phyloP scores from a whole-genome alignment of 495 filamentous ascomycete genomes.

The Podospora bellae-mahoneyi region DNA sequence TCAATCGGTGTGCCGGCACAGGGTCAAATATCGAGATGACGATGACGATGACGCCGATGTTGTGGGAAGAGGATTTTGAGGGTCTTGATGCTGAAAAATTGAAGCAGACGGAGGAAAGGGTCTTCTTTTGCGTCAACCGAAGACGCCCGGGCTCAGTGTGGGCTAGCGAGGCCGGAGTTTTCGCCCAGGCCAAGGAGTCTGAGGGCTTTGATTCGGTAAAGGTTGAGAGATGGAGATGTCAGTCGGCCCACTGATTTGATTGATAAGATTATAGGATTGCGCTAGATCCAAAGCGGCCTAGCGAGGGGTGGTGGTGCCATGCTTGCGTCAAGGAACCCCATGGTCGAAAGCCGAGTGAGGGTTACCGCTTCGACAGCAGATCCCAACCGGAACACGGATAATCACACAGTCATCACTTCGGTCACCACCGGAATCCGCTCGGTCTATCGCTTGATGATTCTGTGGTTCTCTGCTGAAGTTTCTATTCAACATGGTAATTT shows the following conservation, averaged over 20 bases:
- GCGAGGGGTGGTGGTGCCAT: constrained; percentile 6
- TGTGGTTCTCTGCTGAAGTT: not conserved
- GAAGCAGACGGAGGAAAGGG: not conserved
- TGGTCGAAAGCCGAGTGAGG: constrained; percentile 1
- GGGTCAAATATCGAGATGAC: not conserved
- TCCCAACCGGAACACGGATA: constrained; percentile 1
- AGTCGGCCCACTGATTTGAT: constrained; percentile 32
- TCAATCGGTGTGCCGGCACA: not conserved
- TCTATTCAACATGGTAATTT: not conserved
- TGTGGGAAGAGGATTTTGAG: not conserved
- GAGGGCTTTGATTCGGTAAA: constrained; percentile 27
- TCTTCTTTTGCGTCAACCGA: not conserved
- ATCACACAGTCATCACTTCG: not conserved
- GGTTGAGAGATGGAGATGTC: constrained; percentile 19
- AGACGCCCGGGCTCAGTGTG: not conserved
- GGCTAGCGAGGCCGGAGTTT: constrained; percentile 21
- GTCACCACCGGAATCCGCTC: constrained; percentile 4
- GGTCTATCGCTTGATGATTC: not conserved
- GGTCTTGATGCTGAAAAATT: not conserved
- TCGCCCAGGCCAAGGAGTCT: constrained; percentile 14
- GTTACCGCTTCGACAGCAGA: not conserved
- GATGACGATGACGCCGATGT: not conserved
- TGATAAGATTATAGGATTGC: constrained; percentile 36
- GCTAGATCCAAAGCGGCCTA: constrained; percentile 17
- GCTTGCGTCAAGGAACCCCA: constrained; percentile 8